phyloP scores from a whole-genome alignment of 2,329 filamentous ascomycete species.

The Aureobasidium sp. region DNA sequence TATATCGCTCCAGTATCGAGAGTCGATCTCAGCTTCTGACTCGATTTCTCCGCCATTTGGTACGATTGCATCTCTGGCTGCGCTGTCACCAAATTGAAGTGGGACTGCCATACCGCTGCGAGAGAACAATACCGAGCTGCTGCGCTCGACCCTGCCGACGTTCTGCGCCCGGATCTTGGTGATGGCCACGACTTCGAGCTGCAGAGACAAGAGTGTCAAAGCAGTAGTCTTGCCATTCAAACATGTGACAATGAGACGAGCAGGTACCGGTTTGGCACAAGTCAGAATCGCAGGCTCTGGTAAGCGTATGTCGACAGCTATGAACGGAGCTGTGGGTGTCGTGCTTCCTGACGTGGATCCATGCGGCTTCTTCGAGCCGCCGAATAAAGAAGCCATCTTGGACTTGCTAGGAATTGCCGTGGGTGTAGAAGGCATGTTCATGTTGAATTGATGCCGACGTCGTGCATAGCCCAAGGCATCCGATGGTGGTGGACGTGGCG shows the following conservation, averaged over 20 bases:
- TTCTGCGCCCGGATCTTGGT: constrained; percentile 75
- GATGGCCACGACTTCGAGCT: constrained; percentile 72
- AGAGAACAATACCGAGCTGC: constrained; percentile 67
- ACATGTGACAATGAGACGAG: constrained; percentile 73
- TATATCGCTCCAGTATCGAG: constrained; percentile 64
- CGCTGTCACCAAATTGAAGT: background rate
- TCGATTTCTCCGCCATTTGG: background rate
- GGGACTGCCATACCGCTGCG: constrained; percentile 27
- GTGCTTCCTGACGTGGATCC: background rate
- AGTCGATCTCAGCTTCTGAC: constrained; percentile 31
- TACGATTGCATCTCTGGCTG: background rate
- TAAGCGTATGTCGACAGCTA: constrained; percentile 74
- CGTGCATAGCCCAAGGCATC: constrained; percentile 78
- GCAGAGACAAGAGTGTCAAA: constrained; percentile 67
- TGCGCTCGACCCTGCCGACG: constrained; percentile 59
- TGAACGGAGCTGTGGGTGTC: constrained; percentile 38
- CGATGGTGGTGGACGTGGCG: constrained; percentile 59
- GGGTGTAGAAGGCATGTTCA: constrained; percentile 16
- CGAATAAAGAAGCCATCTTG: constrained; percentile 55
- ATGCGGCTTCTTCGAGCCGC: constrained; percentile 28
- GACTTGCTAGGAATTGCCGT: constrained; percentile 24
- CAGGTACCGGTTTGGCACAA: constrained; percentile 75
- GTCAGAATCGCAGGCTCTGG: constrained; percentile 84
- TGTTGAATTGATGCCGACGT: constrained; percentile 54
- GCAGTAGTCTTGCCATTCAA: constrained; percentile 59